Conservation (phyloP, 805 yeast species). For the Candida arabinofermentans region DNA sequence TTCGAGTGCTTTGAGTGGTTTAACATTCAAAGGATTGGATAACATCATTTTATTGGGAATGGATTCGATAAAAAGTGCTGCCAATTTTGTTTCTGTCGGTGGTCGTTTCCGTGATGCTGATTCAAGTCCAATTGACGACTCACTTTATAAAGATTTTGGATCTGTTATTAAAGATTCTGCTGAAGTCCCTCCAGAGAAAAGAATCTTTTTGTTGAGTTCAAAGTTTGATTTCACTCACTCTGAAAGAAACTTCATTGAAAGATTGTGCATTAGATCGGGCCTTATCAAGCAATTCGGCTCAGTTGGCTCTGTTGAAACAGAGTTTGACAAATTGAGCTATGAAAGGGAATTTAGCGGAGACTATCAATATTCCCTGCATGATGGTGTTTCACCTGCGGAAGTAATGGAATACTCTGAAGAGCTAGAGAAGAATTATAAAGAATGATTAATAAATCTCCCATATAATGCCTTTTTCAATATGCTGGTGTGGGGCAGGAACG, state of each 20-base stretch:
- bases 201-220: conserved; percentile 17
- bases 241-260: conserved; percentile 31
- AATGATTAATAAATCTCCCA: background rate
- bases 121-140: conserved; percentile 17
- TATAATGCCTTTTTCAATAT: background rate
- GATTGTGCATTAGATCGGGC: conserved; percentile 27
- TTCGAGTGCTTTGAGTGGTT: conserved; percentile 23
- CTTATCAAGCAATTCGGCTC: conserved; percentile 19
- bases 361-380: conserved; percentile 5
- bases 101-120: conserved; percentile 24
- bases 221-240: conserved; percentile 21
- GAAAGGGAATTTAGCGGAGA: conserved; percentile 7
- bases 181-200: conserved; percentile 1
- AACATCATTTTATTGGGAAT: conserved; percentile 29
- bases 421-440: conserved; percentile 1
- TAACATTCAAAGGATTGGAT: conserved; percentile 24
- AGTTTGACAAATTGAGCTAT: conserved; percentile 11
- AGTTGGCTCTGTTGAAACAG: conserved; percentile 20
- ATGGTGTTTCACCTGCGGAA: background rate
- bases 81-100: conserved; percentile 19
- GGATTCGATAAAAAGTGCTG: conserved; percentile 25
- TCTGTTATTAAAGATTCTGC: conserved; percentile 8
- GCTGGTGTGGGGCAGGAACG: too few species aligned
- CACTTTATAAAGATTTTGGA: conserved; percentile 7
- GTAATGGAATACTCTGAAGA: background rate